Base-by-base conservation (phyloP, 805 yeast species). In the Phaffomyces thermotolerans region DNA sequence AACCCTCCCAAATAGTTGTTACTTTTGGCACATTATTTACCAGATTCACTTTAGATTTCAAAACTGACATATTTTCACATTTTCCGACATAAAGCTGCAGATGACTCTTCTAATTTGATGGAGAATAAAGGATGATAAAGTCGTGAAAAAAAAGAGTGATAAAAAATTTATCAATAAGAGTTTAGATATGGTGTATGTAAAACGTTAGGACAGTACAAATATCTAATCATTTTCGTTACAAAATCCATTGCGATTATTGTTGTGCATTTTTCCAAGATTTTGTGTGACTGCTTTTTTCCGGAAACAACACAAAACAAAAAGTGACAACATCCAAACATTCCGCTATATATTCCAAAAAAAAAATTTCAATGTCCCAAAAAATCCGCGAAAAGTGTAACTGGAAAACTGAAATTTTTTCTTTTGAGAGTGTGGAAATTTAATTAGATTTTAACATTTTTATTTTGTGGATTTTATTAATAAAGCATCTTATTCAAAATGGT, bases 1-100 rank as follows among this genome's bases (percentile, higher is more conserved):
- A 59, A 59, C 60, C 63, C 62, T 58, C 64, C 62, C 38, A 6
- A 13, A 13, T 2, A 15, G 15, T 23, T 32, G 18, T 15, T 14
- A 4, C 10, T 24, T 8, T 2, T 14, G 9, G 22, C 32, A 17
- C 20, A 27, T 9, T 12, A 2, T 10, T 27, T 8, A n/a, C n/a
- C n/a, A n/a, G n/a, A n/a, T n/a, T n/a, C n/a, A n/a, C n/a, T n/a
- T n/a, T n/a, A n/a, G n/a, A n/a, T n/a, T n/a, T n/a, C n/a, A n/a
- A n/a, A n/a, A n/a, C n/a, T n/a, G n/a, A n/a, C 22, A 20, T 20
- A 20, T 4, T 20, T 5, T 20, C 22, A 20, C 22, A 20, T 20
- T 20, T 20, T 20, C 22, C 22, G 22, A 20, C 22, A 20, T 20
- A 5, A 20, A 4, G 22, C 22, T 20, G 5, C 22, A 20, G 4